Evolutionary conservation across 441 rosid species (phyloP).

Genomic region (Gossypium lobatum): DNA sequence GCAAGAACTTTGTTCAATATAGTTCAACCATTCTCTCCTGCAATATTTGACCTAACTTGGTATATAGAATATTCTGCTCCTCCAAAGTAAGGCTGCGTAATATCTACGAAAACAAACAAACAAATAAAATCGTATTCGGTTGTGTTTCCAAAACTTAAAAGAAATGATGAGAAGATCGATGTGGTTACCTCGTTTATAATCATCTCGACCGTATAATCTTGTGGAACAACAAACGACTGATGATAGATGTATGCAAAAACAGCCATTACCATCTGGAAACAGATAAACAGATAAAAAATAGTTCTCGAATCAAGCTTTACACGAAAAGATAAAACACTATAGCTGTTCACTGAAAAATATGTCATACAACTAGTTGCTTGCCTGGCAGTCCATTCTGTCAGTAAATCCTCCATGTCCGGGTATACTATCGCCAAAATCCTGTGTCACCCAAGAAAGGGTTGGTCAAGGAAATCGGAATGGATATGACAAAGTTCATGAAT

Average conservation of each 20-base stretch:
- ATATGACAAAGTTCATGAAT: neutral
- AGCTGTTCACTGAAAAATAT: neutral
- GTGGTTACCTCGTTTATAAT: slow-evolving; percentile 60
- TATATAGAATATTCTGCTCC: slow-evolving; percentile 54
- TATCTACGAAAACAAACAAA: slow-evolving; percentile 33
- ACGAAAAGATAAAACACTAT: neutral
- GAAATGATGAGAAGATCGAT: neutral
- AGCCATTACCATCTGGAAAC: slow-evolving; percentile 83
- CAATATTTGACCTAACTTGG: slow-evolving; percentile 54
- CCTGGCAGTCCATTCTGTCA: slow-evolving; percentile 97
- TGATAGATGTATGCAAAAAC: slow-evolving; percentile 81
- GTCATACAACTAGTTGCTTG: slow-evolving; percentile 19
- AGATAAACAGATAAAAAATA: neutral
- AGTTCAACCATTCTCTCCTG: slow-evolving; percentile 27
- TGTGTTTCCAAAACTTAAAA: neutral
- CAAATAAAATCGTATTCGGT: neutral
- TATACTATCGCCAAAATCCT: slow-evolving; percentile 95
- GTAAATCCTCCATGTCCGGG: slow-evolving; percentile 96
- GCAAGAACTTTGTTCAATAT: neutral
- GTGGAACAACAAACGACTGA: slow-evolving; percentile 68
- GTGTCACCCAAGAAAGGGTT: neutral
- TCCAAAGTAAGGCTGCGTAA: slow-evolving; percentile 48
- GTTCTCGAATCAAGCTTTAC: neutral
- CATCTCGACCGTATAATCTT: slow-evolving; percentile 51
- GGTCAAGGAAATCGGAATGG: neutral